Evolutionary conservation across 495 filamentous ascomycete genomes (phyloP), one percentile per base, ranked within the genome.

Genomic region (Xylaria cubensis): DNA sequence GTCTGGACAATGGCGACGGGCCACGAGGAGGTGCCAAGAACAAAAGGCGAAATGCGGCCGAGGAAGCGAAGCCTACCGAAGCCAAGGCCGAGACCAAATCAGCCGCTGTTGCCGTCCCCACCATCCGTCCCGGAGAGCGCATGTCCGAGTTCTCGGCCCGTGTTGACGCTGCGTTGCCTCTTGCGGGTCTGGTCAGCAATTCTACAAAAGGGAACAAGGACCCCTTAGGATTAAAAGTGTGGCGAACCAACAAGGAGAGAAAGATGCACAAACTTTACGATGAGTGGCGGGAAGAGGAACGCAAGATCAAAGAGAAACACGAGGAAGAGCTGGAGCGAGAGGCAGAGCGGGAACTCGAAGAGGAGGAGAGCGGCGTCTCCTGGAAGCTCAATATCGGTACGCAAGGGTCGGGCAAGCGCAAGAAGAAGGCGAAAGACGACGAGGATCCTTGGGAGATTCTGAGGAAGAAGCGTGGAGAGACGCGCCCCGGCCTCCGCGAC

Each of bases 381-480:
- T 86, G 84, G 78, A 91, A 89, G 74, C 84, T 88, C 36, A 84
- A 87, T 29, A 48, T 80, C 41, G 82, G 80, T n/a, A 61, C 55
- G 39, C 70, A 63, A 15, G 68, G 26, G 9, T 71, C 75, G 21
- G 76, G 74, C 21, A 83, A 80, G 63, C 80, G 80, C 74, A 89
- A 88, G 75, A 91, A 88, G 85, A 89, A 86, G 73, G 79, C 78
- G 53, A 87, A 81, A 72, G 80, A 78, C 32, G 83, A 85, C 72
- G 82, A 82, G 64, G 95, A 98, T 84, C 93, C 94, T 12, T 99
- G 95, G 95, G 90, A 87, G 64, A 89, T 87, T 71, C 80, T 98
- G 63, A 88, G 84, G 75, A 85, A 81, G 78, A 88, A 85, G 73
- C 85, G 89, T 46, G 89, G 86, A 13, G 86, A 88, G 72, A 77